Evolutionary conservation across 176 grass and related monocot species (phyloP).

Genomic region (Oryza glumipatula): DNA sequence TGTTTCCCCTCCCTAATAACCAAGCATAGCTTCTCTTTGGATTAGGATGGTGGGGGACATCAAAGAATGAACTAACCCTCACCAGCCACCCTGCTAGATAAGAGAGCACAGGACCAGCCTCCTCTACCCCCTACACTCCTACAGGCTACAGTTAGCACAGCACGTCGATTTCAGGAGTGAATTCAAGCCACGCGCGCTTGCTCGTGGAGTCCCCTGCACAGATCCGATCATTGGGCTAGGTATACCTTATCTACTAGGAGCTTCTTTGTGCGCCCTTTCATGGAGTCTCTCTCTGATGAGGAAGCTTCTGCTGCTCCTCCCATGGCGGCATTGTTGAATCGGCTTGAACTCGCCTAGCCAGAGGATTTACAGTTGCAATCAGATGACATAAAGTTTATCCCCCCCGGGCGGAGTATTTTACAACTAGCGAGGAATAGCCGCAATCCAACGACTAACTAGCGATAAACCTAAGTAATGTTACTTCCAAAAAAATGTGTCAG

Average conservation of each 20-base stretch:
- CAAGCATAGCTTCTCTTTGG: conserved; percentile 27
- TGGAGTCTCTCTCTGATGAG: not conserved
- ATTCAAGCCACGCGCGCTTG: not conserved
- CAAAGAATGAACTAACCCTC: conserved; percentile 3
- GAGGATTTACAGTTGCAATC: not conserved
- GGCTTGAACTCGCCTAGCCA: not conserved
- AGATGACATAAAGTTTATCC: not conserved
- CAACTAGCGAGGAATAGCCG: not conserved
- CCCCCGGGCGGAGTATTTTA: not conserved
- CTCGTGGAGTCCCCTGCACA: not conserved
- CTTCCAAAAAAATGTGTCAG: not conserved
- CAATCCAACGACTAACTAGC: not conserved
- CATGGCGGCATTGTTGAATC: not conserved
- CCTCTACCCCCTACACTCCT: too few species aligned
- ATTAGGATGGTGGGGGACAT: conserved; percentile 39
- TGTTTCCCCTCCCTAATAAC: not conserved
- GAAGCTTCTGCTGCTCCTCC: not conserved
- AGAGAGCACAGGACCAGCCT: conserved; percentile 3
- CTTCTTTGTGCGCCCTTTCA: not conserved
- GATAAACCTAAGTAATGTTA: not conserved
- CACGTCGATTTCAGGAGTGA: not conserved
- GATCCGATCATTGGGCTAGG: not conserved
- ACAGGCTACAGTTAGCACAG: not conserved
- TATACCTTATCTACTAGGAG: not conserved
- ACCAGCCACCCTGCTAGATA: not conserved